Percentiles rank a stretch among this genome's conserved stretches.
phyloP scores from a whole-genome alignment of 306 rosid genomes.

The Vigna unguiculata region DNA sequence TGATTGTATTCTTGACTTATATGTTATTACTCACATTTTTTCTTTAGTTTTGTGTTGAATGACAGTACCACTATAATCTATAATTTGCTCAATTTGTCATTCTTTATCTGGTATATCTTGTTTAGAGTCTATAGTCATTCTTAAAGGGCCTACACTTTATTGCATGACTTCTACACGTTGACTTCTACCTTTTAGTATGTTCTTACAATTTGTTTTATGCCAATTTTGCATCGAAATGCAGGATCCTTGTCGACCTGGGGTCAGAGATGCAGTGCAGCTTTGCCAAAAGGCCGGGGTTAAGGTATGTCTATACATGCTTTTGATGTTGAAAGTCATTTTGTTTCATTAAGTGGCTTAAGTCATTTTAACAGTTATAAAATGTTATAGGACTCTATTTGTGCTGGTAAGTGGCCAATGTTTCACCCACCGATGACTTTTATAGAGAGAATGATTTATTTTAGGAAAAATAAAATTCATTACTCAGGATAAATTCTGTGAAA shows the following conservation, averaged over 20 bases:
- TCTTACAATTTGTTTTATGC: conserved; percentile 4
- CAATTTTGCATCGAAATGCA: conserved; percentile 45
- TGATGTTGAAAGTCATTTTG: conserved; percentile 12
- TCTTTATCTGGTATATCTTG: conserved; percentile 15
- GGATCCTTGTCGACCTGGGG: conserved; percentile 97
- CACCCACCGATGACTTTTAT: not conserved
- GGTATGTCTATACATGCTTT: conserved; percentile 62
- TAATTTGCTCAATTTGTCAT: conserved; percentile 8
- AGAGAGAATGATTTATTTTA: not conserved
- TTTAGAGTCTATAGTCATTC: conserved; percentile 9
- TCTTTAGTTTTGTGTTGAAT: conserved; percentile 22
- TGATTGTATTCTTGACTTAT: not conserved
- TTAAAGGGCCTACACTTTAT: conserved; percentile 28
- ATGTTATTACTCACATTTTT: not conserved
- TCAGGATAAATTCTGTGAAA: not conserved
- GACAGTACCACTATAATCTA: not conserved
- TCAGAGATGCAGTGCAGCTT: conserved; percentile 72
- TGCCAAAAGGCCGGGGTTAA: conserved; percentile 89
- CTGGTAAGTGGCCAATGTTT: not conserved
- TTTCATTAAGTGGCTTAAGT: not conserved
- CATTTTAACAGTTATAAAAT: not conserved
- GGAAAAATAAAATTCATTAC: not conserved
- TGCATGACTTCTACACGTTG: conserved; percentile 8
- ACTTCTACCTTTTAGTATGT: conserved; percentile 9
- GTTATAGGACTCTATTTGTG: not conserved